phyloP scores from a whole-genome alignment of 2,329 filamentous ascomycete genomes.

The Huntiella moniliformis region DNA sequence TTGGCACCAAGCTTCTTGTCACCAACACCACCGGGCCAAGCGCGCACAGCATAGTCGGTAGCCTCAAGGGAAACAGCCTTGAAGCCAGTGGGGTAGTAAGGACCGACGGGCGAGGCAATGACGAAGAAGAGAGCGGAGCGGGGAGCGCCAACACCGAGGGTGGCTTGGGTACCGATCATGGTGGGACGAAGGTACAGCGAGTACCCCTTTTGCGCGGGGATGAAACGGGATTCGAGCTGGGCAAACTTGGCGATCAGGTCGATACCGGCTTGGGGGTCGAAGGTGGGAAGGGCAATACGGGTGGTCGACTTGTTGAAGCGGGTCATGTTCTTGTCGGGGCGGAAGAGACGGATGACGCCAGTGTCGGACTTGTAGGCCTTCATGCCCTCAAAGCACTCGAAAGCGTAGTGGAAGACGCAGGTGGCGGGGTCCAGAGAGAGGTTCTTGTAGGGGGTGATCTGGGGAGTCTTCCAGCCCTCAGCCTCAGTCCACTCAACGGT shows the following conservation, averaged over 20 bases:
- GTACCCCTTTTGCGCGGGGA: conserved; percentile 72
- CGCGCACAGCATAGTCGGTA: conserved; percentile 88
- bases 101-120: conserved; percentile 89
- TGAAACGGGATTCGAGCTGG: conserved; percentile 71
- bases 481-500: conserved; percentile 78
- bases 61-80: conserved; percentile 92
- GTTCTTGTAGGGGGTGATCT: conserved; percentile 89
- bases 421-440: conserved; percentile 89
- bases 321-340: conserved; percentile 90
- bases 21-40: conserved; percentile 93
- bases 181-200: conserved; percentile 90
- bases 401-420: conserved; percentile 97
- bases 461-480: conserved; percentile 65
- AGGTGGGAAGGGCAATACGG: conserved; percentile 82
- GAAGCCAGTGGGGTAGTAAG: conserved; percentile 97
- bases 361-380: conserved; percentile 88
- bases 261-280: conserved; percentile 54
- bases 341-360: conserved; percentile 69
- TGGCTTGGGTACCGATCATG: conserved; percentile 91
- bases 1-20: conserved; percentile 98
- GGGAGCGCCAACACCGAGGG: conserved; percentile 80
- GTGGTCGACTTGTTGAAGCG: conserved; percentile 80
- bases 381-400: conserved; percentile 97
- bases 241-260: conserved; percentile 66
- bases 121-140: conserved; percentile 83